Evolutionary conservation across 768 basidiomycete species (phyloP), one percentile per base, ranked within the genome.

Genomic region (Calocybe gangraenosa): DNA sequence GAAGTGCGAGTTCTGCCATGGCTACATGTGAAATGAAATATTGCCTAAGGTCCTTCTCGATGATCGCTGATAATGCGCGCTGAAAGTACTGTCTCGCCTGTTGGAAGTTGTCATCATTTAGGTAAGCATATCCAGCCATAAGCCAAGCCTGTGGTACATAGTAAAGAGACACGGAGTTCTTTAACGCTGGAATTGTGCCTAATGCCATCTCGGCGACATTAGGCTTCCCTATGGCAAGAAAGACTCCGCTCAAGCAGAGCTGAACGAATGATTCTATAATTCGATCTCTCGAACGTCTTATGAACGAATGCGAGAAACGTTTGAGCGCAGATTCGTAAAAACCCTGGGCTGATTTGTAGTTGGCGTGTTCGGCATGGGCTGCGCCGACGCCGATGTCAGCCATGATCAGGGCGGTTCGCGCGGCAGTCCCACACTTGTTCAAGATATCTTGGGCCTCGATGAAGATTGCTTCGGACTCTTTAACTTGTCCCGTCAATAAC

Each of bases 401-500:
- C n/a, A n/a, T n/a, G n/a, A n/a, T n/a, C n/a, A n/a, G n/a, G n/a
- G 8, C 14, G 23, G 7, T 0, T 14, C 42, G 46, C 17, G 42
- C 46, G 1, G 8, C 15, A n/a, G 34, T 23, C 11, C 44, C 43
- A 11, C 28, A 32, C n/a, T n/a, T n/a, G n/a, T 3, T 36, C 18
- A 30, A 44, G 3, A 25, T 10, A 10, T 43, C 37, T 22, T 47
- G n/a, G n/a, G n/a, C n/a, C n/a, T n/a, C n/a, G n/a, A n/a, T n/a
- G n/a, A n/a, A n/a, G n/a, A n/a, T 22, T 2, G 50, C 50, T 11
- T 51, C 42, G 7, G 3, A 15, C n/a, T n/a, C n/a, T n/a, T n/a
- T n/a, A 7, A 32, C 21, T 7, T 47, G 42, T 6, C 50, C 50
- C 6, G 40, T 23, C 23, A 9, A 41, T 13, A 23, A 51, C n/a